phyloP scores from a whole-genome alignment of 2,329 filamentous ascomycete species.

The Zymoseptoria crescenta region DNA sequence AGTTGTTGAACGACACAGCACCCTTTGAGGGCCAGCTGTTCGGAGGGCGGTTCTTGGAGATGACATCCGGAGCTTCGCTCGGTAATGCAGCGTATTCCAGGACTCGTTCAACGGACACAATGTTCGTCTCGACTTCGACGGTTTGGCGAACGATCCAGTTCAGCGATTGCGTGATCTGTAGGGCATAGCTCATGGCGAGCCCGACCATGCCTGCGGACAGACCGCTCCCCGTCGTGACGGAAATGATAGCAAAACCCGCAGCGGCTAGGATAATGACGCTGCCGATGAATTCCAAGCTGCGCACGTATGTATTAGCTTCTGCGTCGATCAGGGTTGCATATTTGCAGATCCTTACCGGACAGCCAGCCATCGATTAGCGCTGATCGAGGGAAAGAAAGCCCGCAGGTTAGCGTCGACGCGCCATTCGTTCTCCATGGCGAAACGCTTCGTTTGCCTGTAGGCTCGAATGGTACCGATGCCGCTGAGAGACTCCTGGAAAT shows the following conservation, averaged over 20 bases:
- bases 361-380: conserved; percentile 82
- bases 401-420: conserved; percentile 89
- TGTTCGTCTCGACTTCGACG: conserved; percentile 99
- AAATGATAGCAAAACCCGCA: conserved; percentile 72
- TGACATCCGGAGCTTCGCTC: conserved; percentile 89
- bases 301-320: not conserved
- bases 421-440: conserved; percentile 93
- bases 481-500: conserved; percentile 94
- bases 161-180: conserved; percentile 92
- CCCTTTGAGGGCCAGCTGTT: conserved; percentile 89
- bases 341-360: conserved; percentile 48
- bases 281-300: conserved; percentile 79
- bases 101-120: conserved; percentile 94
- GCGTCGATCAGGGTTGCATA: not conserved
- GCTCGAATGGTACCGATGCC: conserved; percentile 93
- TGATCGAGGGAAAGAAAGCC: conserved; percentile 93
- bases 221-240: conserved; percentile 59
- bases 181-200: conserved; percentile 90
- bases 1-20: conserved; percentile 83
- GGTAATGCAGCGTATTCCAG: conserved; percentile 89
- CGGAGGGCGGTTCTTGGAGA: conserved; percentile 76
- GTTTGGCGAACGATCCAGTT: conserved; percentile 99
- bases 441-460: conserved; percentile 80
- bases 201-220: conserved; percentile 73
- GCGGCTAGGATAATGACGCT: conserved; percentile 86